A percentile compares a stretch with the other conserved stretches of the same genome.
Conservation (phyloP, 2,329 filamentous ascomycete genomes). For the Fusarium sterilihyphosum region DNA sequence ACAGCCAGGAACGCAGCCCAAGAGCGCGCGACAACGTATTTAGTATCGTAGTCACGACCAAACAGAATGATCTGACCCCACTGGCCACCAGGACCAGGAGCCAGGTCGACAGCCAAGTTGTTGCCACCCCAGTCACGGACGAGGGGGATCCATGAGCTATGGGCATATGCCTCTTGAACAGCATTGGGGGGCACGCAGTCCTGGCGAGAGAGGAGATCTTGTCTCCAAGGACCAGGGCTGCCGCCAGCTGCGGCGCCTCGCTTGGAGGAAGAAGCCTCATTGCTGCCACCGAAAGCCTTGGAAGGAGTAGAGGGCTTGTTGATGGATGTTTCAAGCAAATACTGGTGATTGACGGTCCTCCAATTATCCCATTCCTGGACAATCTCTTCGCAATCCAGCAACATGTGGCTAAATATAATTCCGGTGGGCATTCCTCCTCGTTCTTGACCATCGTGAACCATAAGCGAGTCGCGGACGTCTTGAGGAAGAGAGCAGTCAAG, state of each 20-base stretch:
- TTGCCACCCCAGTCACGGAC: slow-evolving; percentile 99
- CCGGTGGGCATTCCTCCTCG: slow-evolving; percentile 90
- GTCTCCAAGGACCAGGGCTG: slow-evolving; percentile 76
- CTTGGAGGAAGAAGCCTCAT: slow-evolving; percentile 75
- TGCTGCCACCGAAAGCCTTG: slow-evolving; percentile 75
- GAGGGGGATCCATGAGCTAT: slow-evolving; percentile 94
- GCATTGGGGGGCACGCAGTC: slow-evolving; percentile 87
- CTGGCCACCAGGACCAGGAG: slow-evolving; percentile 86
- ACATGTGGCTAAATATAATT: slow-evolving; percentile 92
- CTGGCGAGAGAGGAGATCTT: slow-evolving; percentile 85
- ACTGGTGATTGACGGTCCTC: slow-evolving; percentile 92
- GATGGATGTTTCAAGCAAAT: slow-evolving; percentile 70
- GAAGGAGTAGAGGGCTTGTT: slow-evolving; percentile 71
- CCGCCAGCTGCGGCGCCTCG: slow-evolving; percentile 63
- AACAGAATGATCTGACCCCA: slow-evolving; percentile 99
- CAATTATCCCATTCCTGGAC: slow-evolving; percentile 98
- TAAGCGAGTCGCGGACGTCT: slow-evolving; percentile 91
- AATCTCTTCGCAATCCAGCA: slow-evolving; percentile 97
- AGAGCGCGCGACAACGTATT: slow-evolving; percentile 93
- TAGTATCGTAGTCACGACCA: slow-evolving; percentile 97
- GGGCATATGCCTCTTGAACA: slow-evolving; percentile 91
- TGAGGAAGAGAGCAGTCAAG: slow-evolving; percentile 93
- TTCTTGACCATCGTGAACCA: slow-evolving; percentile 96
- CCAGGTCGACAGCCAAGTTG: slow-evolving; percentile 92
- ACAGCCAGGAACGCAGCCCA: slow-evolving; percentile 89